Evolutionary conservation across 2,329 filamentous ascomycete species (phyloP).

Genomic region (Penicillium sp.): DNA sequence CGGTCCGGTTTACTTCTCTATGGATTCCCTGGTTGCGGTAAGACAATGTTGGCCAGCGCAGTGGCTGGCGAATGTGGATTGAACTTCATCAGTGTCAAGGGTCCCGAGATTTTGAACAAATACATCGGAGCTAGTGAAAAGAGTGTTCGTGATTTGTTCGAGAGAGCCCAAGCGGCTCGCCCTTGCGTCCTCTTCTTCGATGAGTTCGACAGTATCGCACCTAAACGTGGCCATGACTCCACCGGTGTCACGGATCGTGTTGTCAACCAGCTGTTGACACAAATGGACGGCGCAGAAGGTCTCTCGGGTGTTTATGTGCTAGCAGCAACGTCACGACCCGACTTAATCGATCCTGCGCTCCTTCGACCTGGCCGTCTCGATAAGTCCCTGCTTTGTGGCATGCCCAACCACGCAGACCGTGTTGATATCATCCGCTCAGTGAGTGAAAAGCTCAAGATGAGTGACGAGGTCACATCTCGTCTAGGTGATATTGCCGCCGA

Average conservation of each 20-base stretch:
- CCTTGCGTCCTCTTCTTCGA: slow-evolving; percentile 98
- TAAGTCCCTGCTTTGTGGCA: slow-evolving; percentile 88
- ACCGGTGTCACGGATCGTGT: slow-evolving; percentile 98
- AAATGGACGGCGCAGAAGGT: slow-evolving; percentile 98
- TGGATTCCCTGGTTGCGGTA: slow-evolving; percentile 93
- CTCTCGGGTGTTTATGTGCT: slow-evolving; percentile 93
- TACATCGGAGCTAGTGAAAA: slow-evolving; percentile 98
- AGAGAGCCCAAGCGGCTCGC: slow-evolving; percentile 80
- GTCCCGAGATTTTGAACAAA: slow-evolving; percentile 97
- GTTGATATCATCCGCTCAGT: slow-evolving; percentile 85
- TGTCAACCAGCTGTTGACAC: slow-evolving; percentile 95
- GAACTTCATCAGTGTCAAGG: slow-evolving; percentile 98
- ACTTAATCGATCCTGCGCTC: slow-evolving; percentile 91
- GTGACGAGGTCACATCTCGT: slow-evolving; percentile 61
- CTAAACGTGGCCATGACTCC: slow-evolving; percentile 93
- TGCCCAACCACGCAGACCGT: slow-evolving; percentile 76
- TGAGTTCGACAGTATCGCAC: slow-evolving; percentile 96
- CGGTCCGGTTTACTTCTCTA: slow-evolving; percentile 91
- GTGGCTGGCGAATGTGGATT: slow-evolving; percentile 97
- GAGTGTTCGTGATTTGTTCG: slow-evolving; percentile 90
- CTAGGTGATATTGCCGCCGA: slow-evolving; percentile 72
- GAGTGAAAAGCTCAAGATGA: slow-evolving; percentile 76
- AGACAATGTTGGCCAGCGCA: slow-evolving; percentile 90
- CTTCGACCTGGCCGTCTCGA: slow-evolving; percentile 89
- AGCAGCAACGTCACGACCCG: slow-evolving; percentile 87